Evolutionary conservation across 2,329 filamentous ascomycete genomes (phyloP).

Genomic region (Penicillium freii): DNA sequence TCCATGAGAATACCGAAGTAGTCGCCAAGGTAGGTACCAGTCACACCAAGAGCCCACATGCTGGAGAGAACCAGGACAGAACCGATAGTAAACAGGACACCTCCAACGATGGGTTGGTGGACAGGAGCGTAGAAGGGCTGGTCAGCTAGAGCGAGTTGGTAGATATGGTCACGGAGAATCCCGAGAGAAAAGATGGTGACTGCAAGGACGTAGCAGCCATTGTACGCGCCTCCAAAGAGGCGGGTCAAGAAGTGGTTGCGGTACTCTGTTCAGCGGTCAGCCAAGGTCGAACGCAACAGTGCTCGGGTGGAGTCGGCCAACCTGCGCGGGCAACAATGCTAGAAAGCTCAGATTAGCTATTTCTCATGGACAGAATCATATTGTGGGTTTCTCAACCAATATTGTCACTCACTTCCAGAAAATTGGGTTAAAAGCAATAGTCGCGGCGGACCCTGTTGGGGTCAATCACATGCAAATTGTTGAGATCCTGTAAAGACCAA

Average conservation of each 20-base stretch:
- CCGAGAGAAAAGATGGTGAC: constrained; percentile 87
- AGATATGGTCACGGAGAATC: constrained; percentile 81
- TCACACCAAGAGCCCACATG: constrained; percentile 89
- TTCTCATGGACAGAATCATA: neutral
- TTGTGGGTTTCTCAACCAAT: neutral
- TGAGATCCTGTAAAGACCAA: constrained; percentile 15
- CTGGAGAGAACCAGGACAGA: constrained; percentile 84
- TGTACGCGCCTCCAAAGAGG: constrained; percentile 74
- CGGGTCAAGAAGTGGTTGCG: constrained; percentile 84
- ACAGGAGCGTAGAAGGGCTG: constrained; percentile 75
- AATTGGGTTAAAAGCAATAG: constrained; percentile 94
- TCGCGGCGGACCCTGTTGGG: constrained; percentile 67
- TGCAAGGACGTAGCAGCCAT: constrained; percentile 87
- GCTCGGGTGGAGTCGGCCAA: constrained; percentile 39
- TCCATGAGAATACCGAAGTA: constrained; percentile 99
- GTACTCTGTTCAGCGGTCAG: constrained; percentile 65
- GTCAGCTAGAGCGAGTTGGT: constrained; percentile 76
- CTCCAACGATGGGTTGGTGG: constrained; percentile 63
- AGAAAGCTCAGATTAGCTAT: constrained; percentile 19
- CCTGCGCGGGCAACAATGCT: constrained; percentile 83
- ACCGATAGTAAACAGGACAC: constrained; percentile 68
- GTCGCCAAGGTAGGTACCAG: constrained; percentile 93
- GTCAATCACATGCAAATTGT: constrained; percentile 33
- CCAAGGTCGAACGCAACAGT: constrained; percentile 4
- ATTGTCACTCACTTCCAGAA: constrained; percentile 87